A percentile compares a stretch with the other conserved stretches of the same genome.
phyloP scores from a whole-genome alignment of 805 yeast genomes.

The Clavispora fructus region DNA sequence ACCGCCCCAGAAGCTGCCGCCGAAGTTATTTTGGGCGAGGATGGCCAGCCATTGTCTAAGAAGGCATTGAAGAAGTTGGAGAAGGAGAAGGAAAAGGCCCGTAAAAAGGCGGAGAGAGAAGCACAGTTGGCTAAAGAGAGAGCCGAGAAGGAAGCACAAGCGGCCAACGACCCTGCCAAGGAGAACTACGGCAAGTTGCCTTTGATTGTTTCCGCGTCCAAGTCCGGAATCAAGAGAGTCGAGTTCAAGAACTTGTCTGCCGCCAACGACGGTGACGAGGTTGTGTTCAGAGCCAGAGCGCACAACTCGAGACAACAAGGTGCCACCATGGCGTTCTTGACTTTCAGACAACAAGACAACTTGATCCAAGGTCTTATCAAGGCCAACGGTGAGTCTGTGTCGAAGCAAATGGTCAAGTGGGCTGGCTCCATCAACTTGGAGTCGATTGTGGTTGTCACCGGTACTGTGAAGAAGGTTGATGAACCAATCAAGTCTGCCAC shows the following conservation, averaged over 20 bases:
- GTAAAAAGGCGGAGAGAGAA: conserved; percentile 89
- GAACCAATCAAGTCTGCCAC: conserved; percentile 89
- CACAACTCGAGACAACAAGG: conserved; percentile 94
- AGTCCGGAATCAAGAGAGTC: conserved; percentile 62
- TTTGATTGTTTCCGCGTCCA: conserved; percentile 68
- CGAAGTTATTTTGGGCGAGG: conserved; percentile 47
- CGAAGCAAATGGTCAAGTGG: conserved; percentile 98
- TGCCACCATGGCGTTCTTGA: conserved; percentile 85
- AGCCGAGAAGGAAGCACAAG: conserved; percentile 66
- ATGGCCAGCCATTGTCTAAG: conserved; percentile 85
- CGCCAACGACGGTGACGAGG: conserved; percentile 66
- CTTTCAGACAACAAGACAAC: conserved; percentile 95
- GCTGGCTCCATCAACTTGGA: conserved; percentile 80
- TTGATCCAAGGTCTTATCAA: conserved; percentile 71
- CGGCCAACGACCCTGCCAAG: conserved; percentile 80
- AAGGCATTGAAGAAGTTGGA: conserved; percentile 93
- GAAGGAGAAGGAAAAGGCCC: conserved; percentile 88
- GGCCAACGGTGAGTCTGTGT: conserved; percentile 43
- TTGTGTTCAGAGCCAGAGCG: conserved; percentile 87
- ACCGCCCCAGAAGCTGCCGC: conserved; percentile 16
- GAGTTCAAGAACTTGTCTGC: conserved; percentile 53
- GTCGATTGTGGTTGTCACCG: conserved; percentile 87
- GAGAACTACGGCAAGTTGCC: conserved; percentile 89
- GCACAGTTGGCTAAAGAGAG: conserved; percentile 82
- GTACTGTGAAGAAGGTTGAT: conserved; percentile 75